Evolutionary conservation across 768 basidiomycete species (phyloP), one percentile per base, ranked within the genome.

Genomic region (Trametes gibbosa): DNA sequence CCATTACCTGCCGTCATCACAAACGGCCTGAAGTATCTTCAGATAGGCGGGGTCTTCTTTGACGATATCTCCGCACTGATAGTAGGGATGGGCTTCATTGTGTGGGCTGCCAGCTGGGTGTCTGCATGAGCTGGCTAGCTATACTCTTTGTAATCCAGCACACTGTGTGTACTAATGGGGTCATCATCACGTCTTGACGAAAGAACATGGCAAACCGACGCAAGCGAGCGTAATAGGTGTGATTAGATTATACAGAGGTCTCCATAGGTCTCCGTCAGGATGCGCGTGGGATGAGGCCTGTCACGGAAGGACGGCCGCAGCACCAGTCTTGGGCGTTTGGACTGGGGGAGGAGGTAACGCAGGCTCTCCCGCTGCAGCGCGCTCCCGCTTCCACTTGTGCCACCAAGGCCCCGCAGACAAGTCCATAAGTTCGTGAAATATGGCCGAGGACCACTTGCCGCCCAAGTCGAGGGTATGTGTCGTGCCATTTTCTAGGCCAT

Each of bases 11-110:
- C 82, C 0, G 58, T 86, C n/a, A 80, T 92, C 59, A 75, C 81
- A 48, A 84, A 84, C 58, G 78, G 75, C 1, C 68, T 89, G 59
- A 86, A 84, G 61, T 92, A 92, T 73, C 57, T 87, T 24, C 83
- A 84, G 58, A 84, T 93, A 79, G 83, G 79, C 8, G 79, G 82
- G 1, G 67, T 82, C 24, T 81, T 92, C 68, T 69, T 90, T 24
- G 86, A 93, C 60, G 91, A 91, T 64, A 70, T 93, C 0, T 82
- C 89, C 2, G 83, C 81, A 1, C 68, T 89, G 4, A 68, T 92
- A 6, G 83, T 92, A n/a, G 88, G 85, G 2, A 69, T 92, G 7
- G 91, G 90, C 6, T 68, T 92, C 13, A 53, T 71, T 17, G 59
- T 71, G 50, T 71, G 66, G 66, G 35, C 65, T 24, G 67, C 67